These are phyloP conservation scores for Diaporthe destruens DNA, from an alignment of 2,329 filamentous ascomycete genomes.

Conservation along the genomic window DNA sequence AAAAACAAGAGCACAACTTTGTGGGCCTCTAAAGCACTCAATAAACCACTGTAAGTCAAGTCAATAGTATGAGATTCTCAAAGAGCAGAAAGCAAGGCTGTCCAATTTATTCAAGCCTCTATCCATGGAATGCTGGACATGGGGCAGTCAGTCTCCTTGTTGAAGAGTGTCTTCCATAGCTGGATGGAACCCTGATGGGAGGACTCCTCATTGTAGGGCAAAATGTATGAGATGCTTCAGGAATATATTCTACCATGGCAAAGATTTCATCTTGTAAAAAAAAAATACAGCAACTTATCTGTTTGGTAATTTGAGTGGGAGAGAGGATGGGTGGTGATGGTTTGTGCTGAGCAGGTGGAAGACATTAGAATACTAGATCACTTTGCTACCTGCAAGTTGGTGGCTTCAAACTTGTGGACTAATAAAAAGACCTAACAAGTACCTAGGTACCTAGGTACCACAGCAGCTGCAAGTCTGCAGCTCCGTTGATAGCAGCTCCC, in stretches of 20 bases:
- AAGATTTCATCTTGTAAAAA: not conserved
- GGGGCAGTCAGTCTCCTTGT: not conserved
- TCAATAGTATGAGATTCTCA: accelerated
- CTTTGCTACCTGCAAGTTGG: not conserved
- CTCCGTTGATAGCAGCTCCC: not conserved
- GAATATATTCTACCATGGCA: not conserved
- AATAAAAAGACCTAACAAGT: not conserved
- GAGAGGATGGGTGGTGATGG: not conserved
- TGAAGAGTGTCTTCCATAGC: not conserved
- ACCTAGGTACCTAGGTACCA: too few relatives aligned
- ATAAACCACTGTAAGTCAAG: not conserved
- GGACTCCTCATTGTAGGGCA: not conserved
- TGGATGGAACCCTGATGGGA: not conserved
- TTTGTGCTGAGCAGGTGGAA: not conserved
- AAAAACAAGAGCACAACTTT: not conserved
- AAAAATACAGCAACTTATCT: not conserved
- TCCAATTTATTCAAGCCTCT: not conserved
- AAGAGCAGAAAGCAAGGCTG: too few relatives aligned
- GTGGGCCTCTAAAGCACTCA: too few relatives aligned
- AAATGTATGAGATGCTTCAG: not conserved
- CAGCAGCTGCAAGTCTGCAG: not conserved
- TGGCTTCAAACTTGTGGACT: not conserved
- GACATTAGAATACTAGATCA: not conserved
- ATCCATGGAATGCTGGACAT: too few relatives aligned
- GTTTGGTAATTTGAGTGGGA: not conserved